These are phyloP conservation scores for Gillenia trifoliata DNA, from an alignment of 306 rosid genomes.

Conservation along the genomic window DNA sequence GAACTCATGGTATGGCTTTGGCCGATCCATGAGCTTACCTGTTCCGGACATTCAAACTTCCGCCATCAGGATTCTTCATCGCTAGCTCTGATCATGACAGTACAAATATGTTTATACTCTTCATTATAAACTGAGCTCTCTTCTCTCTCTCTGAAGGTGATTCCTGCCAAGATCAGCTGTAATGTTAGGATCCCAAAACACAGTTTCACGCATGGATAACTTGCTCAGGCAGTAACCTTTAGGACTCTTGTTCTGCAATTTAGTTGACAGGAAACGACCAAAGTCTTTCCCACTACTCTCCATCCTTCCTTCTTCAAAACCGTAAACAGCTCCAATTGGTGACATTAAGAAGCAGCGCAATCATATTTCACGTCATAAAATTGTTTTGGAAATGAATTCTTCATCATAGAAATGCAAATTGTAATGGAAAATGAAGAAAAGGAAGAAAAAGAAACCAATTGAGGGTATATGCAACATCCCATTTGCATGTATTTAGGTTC, in stretches of 20 bases:
- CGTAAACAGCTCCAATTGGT: no score
- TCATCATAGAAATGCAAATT: no score
- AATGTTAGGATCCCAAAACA: no score
- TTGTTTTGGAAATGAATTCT: neutral
- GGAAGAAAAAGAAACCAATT: no score
- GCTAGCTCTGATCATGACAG: constrained; percentile 15
- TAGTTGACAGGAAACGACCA: constrained; percentile 21
- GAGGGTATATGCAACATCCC: no score
- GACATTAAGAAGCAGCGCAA: neutral
- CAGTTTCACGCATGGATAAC: constrained; percentile 10
- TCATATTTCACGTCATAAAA: neutral
- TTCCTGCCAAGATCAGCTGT: neutral
- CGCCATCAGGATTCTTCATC: constrained; percentile 3
- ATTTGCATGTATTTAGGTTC: no score
- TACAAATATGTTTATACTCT: constrained; percentile 22
- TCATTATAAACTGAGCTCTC: constrained; percentile 36
- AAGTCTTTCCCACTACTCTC: constrained; percentile 32
- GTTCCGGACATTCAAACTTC: no score
- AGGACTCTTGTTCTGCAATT: constrained; percentile 12
- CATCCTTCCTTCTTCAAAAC: constrained; percentile 41
- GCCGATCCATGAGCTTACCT: constrained; percentile 14
- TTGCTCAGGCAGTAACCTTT: constrained; percentile 34
- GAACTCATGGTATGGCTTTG: constrained; percentile 31
- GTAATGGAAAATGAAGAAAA: no score
- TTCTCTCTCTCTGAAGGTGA: constrained; percentile 30